Conservation (phyloP, 495 filamentous ascomycete genomes). For the Penicillium simplicissimum region DNA sequence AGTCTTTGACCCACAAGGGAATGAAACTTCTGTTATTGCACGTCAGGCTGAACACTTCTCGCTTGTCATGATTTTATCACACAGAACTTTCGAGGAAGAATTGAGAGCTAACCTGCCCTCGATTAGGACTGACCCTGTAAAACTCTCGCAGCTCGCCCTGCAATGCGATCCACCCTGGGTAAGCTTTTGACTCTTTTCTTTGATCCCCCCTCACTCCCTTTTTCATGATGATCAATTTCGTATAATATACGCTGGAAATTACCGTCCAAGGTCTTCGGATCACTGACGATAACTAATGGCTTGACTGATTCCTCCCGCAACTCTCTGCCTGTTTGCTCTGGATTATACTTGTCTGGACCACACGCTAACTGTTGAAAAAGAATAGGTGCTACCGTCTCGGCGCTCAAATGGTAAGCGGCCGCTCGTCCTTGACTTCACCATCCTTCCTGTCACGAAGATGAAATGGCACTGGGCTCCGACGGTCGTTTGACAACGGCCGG, state of each 20-base stretch:
- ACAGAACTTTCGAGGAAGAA: slow-evolving; percentile 13
- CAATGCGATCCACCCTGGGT: slow-evolving; percentile 24
- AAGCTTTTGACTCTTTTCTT: slow-evolving; percentile 19
- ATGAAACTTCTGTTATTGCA: slow-evolving; percentile 93
- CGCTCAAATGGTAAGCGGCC: slow-evolving; percentile 34
- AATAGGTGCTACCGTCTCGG: slow-evolving; percentile 9
- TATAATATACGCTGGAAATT: slow-evolving; percentile 99
- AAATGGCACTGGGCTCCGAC: slow-evolving; percentile 99
- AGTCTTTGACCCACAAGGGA: slow-evolving; percentile 95
- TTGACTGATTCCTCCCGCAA: slow-evolving; percentile 65
- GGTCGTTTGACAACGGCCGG: slow-evolving; percentile 50
- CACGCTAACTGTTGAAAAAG: slow-evolving; percentile 34
- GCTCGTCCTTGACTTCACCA: slow-evolving; percentile 13
- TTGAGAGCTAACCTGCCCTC: slow-evolving; percentile 33
- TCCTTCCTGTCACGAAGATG: slow-evolving; percentile 66
- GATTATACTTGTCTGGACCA: slow-evolving; percentile 6
- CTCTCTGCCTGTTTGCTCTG: slow-evolving; percentile 17
- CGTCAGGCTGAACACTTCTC: slow-evolving; percentile 89
- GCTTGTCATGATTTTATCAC: slow-evolving; percentile 19
- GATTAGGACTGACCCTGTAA: slow-evolving; percentile 23
- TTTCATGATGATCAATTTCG: slow-evolving; percentile 66
- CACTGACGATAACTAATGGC: slow-evolving; percentile 86
- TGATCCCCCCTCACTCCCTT: neutral
- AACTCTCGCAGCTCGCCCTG: neutral
- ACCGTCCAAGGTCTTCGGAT: slow-evolving; percentile 86